A percentile compares a stretch with the other conserved stretches of the same genome.
Conservation (phyloP, 2,329 filamentous ascomycete species). For the Hymenoscyphus scutula region DNA sequence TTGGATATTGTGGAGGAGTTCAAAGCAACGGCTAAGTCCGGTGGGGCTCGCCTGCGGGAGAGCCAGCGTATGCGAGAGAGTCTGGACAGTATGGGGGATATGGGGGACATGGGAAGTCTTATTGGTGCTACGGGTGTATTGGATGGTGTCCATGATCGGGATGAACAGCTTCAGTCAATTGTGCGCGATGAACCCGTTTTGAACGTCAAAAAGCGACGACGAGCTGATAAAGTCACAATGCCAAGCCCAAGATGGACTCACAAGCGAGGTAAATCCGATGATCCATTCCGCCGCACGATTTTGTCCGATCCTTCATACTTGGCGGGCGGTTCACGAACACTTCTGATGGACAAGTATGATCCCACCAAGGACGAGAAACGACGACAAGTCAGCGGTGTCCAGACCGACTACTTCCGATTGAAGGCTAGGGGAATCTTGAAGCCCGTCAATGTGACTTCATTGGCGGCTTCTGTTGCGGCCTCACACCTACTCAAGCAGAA, state of each 20-base stretch:
- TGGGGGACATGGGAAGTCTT: slow-evolving; percentile 31
- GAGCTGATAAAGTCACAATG: slow-evolving; percentile 20
- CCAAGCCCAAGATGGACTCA: slow-evolving; percentile 22
- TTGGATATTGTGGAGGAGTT: slow-evolving; percentile 36
- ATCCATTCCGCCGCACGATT: slow-evolving; percentile 31
- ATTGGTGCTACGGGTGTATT: slow-evolving; percentile 28
- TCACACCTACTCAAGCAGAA: slow-evolving; percentile 26
- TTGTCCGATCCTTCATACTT: slow-evolving; percentile 35
- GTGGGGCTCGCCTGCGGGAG: slow-evolving; percentile 18
- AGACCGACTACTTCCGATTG: slow-evolving; percentile 38
- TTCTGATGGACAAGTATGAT: slow-evolving; percentile 29
- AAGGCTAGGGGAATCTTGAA: slow-evolving; percentile 38
- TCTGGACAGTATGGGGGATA: not conserved
- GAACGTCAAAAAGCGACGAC: slow-evolving; percentile 23
- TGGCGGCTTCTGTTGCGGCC: slow-evolving; percentile 33
- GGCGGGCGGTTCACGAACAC: slow-evolving; percentile 33
- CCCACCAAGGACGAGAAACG: slow-evolving; percentile 23
- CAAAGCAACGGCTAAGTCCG: slow-evolving; percentile 23
- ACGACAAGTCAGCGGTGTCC: slow-evolving; percentile 33
- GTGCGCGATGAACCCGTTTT: slow-evolving; percentile 15
- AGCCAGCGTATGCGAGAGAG: slow-evolving; percentile 11
- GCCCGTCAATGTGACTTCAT: slow-evolving; percentile 32
- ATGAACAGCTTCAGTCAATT: slow-evolving; percentile 23
- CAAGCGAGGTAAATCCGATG: slow-evolving; percentile 27
- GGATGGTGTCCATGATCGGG: slow-evolving; percentile 28